Evolutionary conservation across 129 eudicot genomes (phyloP), one percentile per base, ranked within the genome.

Genomic region (Tagetes erecta): DNA sequence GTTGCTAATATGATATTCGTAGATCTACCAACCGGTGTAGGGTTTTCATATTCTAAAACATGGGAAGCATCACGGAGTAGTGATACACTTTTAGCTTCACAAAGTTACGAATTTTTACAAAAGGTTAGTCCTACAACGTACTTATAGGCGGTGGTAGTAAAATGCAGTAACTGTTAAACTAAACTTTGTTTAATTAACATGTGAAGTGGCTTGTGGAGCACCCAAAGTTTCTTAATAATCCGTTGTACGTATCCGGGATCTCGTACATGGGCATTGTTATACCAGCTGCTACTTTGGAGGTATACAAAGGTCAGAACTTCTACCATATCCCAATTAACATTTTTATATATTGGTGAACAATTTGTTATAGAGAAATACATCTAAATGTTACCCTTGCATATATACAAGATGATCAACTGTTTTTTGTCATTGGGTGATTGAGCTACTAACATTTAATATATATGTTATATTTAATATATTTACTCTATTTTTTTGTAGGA

Each of bases 11-110:
- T 82, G 35, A 82, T 82, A 39, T 82, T 57, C 31, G 42, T 82
- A 27, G 85, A 82, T 77, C 58, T 60, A 77, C 80, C 85, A 0
- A 73, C 52, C 39, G 68, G 76, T 9, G 40, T 47, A 8, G 85
- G 85, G 13, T 82, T 82, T 49, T 73, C 85, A 6, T 82, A 82
- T 59, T 47, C 80, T 7, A 50, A 35, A 47, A 72, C 75, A 58
- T 45, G 20, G 34, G 69, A 73, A 40, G 30, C 76, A 66, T 77
- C 76, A 8, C 33, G 11, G 50, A 72, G 37, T 4, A 60, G 75
- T 59, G 86, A 82, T 56, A 44, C 76, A 30, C 13, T 62, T 35
- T 6, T 76, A 33, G 79, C 86, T 66, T 13, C 20, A 33, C 64
- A 68, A 12, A 41, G 55, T 12, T 82, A 82, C 41, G 72, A 77